These are phyloP conservation scores for Tetragonia tetragonoides DNA, from an alignment of 148 eudicot genomes.

Conservation along the genomic window DNA sequence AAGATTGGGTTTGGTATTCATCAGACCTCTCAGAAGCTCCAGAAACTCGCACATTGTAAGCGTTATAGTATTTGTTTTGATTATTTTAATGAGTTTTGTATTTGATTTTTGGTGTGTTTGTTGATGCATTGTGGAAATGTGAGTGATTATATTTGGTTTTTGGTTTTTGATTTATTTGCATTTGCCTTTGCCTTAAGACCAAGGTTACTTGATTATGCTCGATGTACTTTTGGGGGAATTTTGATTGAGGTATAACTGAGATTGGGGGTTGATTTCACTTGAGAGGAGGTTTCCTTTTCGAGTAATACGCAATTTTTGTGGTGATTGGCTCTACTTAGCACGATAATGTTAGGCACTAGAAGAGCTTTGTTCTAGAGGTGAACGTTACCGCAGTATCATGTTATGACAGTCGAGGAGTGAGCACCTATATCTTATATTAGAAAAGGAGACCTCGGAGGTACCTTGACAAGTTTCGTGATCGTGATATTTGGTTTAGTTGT, in stretches of 20 bases:
- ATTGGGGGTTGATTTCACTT: neutral
- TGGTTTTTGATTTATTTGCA: too few species aligned
- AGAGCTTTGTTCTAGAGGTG: neutral
- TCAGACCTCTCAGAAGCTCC: constrained; percentile 79
- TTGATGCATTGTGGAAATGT: neutral
- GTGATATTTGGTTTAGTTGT: neutral
- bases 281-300: neutral
- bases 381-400: neutral
- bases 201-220: neutral
- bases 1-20: constrained; percentile 73
- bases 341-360: neutral
- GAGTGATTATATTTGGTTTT: neutral
- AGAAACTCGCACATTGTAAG: constrained; percentile 55
- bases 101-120: neutral
- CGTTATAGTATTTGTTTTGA: neutral
- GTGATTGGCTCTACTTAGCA: neutral
- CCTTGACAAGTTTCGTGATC: neutral
- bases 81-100: neutral
- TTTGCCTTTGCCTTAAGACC: neutral
- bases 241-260: neutral
- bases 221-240: neutral
- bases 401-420: neutral
- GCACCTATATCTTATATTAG: neutral
- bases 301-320: neutral
- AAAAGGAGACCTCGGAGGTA: neutral